Evolutionary conservation across 176 grass and related monocot genomes (phyloP).

Genomic region (Bonia amplexicaulis): DNA sequence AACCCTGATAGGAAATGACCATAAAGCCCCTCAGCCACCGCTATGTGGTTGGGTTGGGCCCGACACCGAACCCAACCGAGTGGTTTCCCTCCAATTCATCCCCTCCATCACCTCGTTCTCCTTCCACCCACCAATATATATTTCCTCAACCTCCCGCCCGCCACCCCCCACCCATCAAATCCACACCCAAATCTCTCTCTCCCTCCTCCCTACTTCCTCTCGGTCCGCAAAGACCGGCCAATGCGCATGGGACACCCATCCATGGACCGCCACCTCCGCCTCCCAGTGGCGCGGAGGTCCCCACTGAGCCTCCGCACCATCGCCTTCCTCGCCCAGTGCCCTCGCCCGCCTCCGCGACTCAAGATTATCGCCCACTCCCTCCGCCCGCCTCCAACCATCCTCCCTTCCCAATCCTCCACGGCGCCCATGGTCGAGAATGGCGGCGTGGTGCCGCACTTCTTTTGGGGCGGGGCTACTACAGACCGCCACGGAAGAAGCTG

Average conservation of each 20-base stretch:
- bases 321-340: conserved; percentile 75
- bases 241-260: background rate
- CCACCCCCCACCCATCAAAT: background rate
- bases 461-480: too few relatives aligned
- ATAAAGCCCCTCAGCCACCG: too few relatives aligned
- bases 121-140: background rate
- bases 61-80: too few relatives aligned
- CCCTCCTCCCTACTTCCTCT: background rate
- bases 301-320: conserved; percentile 15
- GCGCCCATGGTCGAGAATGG: background rate
- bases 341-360: conserved; percentile 71
- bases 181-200: background rate
- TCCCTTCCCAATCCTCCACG: background rate
- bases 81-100: conserved; percentile 7
- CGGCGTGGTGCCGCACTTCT: conserved; percentile 44
- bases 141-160: background rate
- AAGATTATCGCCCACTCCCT: conserved; percentile 62
- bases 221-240: background rate
- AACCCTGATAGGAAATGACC: too few relatives aligned
- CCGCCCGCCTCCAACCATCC: conserved; percentile 2
- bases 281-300: conserved; percentile 27
- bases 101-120: conserved; percentile 25
- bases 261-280: conserved; percentile 40
- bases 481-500: conserved; percentile 80
- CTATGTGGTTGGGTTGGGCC: too few relatives aligned